Base-by-base conservation (phyloP, 805 yeast genomes). In the Candida pseudofarinosa region DNA sequence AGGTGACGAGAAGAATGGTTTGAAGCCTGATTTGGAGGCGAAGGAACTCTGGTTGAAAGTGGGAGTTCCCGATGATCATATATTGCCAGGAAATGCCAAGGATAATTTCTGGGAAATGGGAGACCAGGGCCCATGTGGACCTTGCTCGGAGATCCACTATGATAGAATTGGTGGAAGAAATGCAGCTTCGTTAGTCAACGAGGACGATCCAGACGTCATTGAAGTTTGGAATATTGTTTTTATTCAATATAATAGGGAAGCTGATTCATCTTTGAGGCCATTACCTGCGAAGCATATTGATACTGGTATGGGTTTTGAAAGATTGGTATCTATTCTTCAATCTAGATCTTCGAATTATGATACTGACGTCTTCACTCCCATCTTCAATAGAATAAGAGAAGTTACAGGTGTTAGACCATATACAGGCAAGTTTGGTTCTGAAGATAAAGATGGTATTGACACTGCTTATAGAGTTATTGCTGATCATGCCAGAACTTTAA, bases 41-140 rank as follows among this genome's bases (percentile, higher is more conserved):
- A 86, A 86, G 63, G 71, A 85, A 56, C 70, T 79, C 49, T 93
- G 99, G 99, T 70, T 73, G 49, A 79, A 75, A 32, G 85, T 85
- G 34, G 99, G 99, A 55, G 95, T 91, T 43, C 76, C 83, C 28
- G 96, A 88, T 53, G 90, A 83, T 62, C 98, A 89, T 62, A 91
- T 93, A 54, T 73, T 93, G 52, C 96, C 97, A 16, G 99, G 99
- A 44, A 72, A 82, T 53, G 86, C 83, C 41, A 73, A 81, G 60
- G 99, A 93, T 65, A 93, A 93, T 71, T 93, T 93, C 69, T 93
- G 99, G 99, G 99, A 93, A 74, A 93, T 93, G 99, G 99, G 99
- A 57, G 99, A 95, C 61, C 98, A 91, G 73, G 99, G 99, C 53
- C 99, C 99, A 38, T 93, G 99, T 74, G 99, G 99, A 49, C 99